Conservation (phyloP, 1,284 basidiomycete genomes). For the Fomitopsis betulina region DNA sequence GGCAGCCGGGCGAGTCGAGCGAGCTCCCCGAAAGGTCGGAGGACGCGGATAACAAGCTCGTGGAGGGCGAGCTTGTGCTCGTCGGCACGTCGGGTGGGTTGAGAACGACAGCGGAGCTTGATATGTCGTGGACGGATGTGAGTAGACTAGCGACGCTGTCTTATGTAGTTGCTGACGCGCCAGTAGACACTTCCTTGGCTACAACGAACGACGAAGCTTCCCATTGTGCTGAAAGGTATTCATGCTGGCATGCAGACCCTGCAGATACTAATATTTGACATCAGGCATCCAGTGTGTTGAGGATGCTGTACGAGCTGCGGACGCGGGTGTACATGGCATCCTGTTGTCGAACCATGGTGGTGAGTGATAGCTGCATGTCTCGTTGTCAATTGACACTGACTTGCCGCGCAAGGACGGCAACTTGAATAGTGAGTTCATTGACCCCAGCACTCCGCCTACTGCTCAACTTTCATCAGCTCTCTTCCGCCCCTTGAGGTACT, state of each 20-base stretch:
- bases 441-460: neutral
- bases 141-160: neutral
- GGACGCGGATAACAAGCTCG: conserved; percentile 3
- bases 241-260: neutral
- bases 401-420: conserved; percentile 59
- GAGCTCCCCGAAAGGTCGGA: conserved; percentile 23
- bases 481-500: conserved; percentile 75
- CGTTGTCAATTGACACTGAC: conserved; percentile 1
- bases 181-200: conserved; percentile 75
- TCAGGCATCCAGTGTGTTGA: conserved; percentile 67
- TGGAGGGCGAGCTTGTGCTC: conserved; percentile 32
- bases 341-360: conserved; percentile 92
- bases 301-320: conserved; percentile 84
- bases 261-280: too few species aligned
- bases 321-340: conserved; percentile 83
- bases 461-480: conserved; percentile 36
- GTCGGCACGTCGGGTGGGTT: conserved; percentile 63
- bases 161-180: neutral
- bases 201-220: conserved; percentile 68
- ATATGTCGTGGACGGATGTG: conserved; percentile 74
- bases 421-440: conserved; percentile 60
- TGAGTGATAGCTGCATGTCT: conserved; percentile 29
- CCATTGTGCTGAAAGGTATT: conserved; percentile 74
- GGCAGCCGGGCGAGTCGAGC: conserved; percentile 18
- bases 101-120: conserved; percentile 56